Percentiles rank a stretch among this genome's conserved stretches.
phyloP scores from a whole-genome alignment of 768 basidiomycete species.

The Lentinula sp. region DNA sequence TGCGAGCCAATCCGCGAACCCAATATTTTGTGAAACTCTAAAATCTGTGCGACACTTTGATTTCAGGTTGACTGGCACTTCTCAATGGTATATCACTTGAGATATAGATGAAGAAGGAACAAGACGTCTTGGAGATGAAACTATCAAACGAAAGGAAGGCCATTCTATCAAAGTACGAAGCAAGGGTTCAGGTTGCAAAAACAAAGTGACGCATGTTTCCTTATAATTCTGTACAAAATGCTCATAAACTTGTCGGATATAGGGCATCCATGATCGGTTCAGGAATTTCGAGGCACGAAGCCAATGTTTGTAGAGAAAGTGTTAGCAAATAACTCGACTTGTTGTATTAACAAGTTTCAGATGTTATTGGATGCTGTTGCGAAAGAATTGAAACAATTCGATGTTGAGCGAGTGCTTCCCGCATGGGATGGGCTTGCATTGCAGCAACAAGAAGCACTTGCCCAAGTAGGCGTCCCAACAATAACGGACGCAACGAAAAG shows the following conservation, averaged over 20 bases:
- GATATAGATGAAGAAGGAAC: conserved; percentile 62
- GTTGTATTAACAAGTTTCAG: conserved; percentile 28
- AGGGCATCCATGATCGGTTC: conserved; percentile 68
- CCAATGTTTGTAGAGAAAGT: conserved; percentile 35
- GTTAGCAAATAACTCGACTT: not conserved
- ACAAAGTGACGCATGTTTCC: conserved; percentile 44
- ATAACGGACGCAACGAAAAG: conserved; percentile 37
- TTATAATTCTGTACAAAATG: not conserved
- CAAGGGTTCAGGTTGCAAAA: conserved; percentile 61
- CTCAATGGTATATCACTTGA: conserved; percentile 1
- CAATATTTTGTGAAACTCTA: conserved; percentile 42
- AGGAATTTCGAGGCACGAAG: conserved; percentile 63
- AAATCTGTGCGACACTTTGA: conserved; percentile 35
- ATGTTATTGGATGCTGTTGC: conserved; percentile 59
- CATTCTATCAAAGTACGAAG: conserved; percentile 61
- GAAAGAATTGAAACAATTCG: conserved; percentile 62
- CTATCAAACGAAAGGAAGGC: conserved; percentile 63
- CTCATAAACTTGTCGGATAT: conserved; percentile 3
- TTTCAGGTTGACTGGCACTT: not conserved
- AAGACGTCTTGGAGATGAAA: conserved; percentile 59
- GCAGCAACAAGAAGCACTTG: conserved; percentile 63
- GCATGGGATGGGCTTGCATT: conserved; percentile 75
- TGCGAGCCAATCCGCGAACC: conserved; percentile 52
- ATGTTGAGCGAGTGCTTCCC: conserved; percentile 58
- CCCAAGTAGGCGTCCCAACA: conserved; percentile 56